These are phyloP conservation scores for Trichoderma atroviride DNA, from an alignment of 2,329 filamentous ascomycete species.

Conservation along the genomic window DNA sequence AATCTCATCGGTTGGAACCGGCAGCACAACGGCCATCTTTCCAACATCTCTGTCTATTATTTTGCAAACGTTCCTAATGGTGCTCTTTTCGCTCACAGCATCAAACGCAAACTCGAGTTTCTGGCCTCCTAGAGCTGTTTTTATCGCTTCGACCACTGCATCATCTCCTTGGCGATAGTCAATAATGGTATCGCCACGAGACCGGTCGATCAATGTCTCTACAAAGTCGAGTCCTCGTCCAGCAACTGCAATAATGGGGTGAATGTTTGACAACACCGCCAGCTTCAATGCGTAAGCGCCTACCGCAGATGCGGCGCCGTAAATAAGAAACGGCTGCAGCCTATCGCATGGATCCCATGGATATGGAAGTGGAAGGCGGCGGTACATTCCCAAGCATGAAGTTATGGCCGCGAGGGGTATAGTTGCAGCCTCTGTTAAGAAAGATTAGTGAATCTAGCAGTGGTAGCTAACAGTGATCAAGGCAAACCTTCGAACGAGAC, in stretches of 20 bases:
- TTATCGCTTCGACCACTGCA: neutral
- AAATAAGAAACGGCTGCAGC: slow-evolving; percentile 43
- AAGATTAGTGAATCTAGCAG: neutral
- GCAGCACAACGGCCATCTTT: neutral
- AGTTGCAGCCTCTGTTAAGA: neutral
- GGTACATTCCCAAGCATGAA: slow-evolving; percentile 46
- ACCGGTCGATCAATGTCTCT: slow-evolving; percentile 26
- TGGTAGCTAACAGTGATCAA: slow-evolving; percentile 10
- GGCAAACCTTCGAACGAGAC: slow-evolving; percentile 49
- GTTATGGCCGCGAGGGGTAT: slow-evolving; percentile 42
- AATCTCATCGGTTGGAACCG: too few relatives aligned
- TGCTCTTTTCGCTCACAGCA: neutral
- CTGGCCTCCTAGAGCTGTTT: neutral
- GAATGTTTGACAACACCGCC: slow-evolving; percentile 52
- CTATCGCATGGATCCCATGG: neutral
- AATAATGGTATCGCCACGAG: slow-evolving; percentile 30
- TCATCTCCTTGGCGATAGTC: slow-evolving; percentile 30
- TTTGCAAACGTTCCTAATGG: neutral
- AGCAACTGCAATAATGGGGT: slow-evolving; percentile 61
- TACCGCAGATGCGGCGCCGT: slow-evolving; percentile 55
- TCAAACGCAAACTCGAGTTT: slow-evolving; percentile 2
- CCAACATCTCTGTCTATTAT: neutral
- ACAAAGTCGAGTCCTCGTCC: slow-evolving; percentile 40
- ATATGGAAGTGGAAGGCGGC: slow-evolving; percentile 16
- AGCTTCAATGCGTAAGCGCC: slow-evolving; percentile 62